These are phyloP conservation scores for Phytophthora sp. DNA, from an alignment of 352 stramenopile genomes.

Conservation along the genomic window DNA sequence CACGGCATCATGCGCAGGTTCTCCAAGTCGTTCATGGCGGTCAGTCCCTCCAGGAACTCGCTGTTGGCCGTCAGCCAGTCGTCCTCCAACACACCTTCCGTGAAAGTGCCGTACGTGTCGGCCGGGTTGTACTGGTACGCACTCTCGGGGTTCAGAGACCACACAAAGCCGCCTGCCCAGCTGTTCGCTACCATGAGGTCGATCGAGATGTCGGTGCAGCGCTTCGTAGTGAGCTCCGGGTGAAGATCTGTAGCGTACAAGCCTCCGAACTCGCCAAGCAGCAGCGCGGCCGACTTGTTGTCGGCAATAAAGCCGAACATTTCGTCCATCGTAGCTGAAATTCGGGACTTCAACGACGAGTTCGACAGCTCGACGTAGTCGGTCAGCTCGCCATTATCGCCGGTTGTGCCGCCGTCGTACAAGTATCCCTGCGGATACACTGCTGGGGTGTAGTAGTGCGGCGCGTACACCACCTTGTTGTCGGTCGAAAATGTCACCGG, in stretches of 20 bases:
- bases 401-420: slow-evolving; percentile 41
- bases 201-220: slow-evolving; percentile 66
- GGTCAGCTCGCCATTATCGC: slow-evolving; percentile 26
- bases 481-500: slow-evolving; percentile 43
- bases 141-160: slow-evolving; percentile 76
- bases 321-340: slow-evolving; percentile 60
- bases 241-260: slow-evolving; percentile 62
- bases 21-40: slow-evolving; percentile 55
- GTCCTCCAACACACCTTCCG: slow-evolving; percentile 54
- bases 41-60: slow-evolving; percentile 49
- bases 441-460: slow-evolving; percentile 70
- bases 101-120: slow-evolving; percentile 44
- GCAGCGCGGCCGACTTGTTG: slow-evolving; percentile 49
- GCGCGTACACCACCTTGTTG: slow-evolving; percentile 72
- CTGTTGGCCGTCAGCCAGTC: slow-evolving; percentile 68
- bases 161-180: slow-evolving; percentile 71
- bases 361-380: slow-evolving; percentile 62
- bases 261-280: slow-evolving; percentile 75
- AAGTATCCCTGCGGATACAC: slow-evolving; percentile 66
- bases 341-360: slow-evolving; percentile 36
- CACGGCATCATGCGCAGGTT: slow-evolving; percentile 60
- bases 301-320: slow-evolving; percentile 73
- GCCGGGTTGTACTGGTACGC: slow-evolving; percentile 70
- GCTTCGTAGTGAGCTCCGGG: slow-evolving; percentile 64
- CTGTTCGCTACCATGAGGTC: slow-evolving; percentile 54